Evolutionary conservation across 129 eudicot species (phyloP).

Genomic region (Centella asiatica): DNA sequence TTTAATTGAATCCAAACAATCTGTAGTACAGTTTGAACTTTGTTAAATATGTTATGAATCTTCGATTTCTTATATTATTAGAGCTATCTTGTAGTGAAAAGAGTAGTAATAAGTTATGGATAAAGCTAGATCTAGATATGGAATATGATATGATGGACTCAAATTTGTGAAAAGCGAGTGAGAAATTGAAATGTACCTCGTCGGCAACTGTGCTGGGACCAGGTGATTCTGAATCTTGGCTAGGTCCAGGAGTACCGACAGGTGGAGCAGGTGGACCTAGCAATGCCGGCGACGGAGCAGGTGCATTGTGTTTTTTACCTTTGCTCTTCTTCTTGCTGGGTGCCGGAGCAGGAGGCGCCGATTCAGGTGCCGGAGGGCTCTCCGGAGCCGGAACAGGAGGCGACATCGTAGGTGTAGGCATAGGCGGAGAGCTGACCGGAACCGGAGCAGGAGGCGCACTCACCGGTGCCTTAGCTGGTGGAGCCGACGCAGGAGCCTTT

Average conservation of each 20-base stretch:
- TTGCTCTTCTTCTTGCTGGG: slow-evolving; percentile 53
- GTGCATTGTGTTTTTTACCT: slow-evolving; percentile 40
- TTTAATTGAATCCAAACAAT: too few relatives aligned
- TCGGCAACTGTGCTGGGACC: slow-evolving; percentile 48
- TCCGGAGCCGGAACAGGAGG: slow-evolving; percentile 44
- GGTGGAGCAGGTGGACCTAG: slow-evolving; percentile 56
- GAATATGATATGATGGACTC: not conserved
- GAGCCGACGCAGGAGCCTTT: slow-evolving; percentile 11
- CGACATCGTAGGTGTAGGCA: slow-evolving; percentile 34
- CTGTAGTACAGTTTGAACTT: too few relatives aligned
- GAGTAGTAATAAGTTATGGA: too few relatives aligned
- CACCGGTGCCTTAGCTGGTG: slow-evolving; percentile 27
- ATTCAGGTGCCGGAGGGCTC: slow-evolving; percentile 21
- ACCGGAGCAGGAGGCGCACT: slow-evolving; percentile 41
- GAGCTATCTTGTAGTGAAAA: too few relatives aligned
- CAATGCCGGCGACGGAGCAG: slow-evolving; percentile 35
- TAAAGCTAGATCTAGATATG: slow-evolving; percentile 17
- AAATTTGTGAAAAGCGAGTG: not conserved
- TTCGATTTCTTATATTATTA: too few relatives aligned
- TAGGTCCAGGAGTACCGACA: slow-evolving; percentile 59
- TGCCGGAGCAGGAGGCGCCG: slow-evolving; percentile 32
- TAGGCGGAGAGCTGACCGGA: slow-evolving; percentile 41
- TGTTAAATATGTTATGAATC: too few relatives aligned
- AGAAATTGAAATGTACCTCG: slow-evolving; percentile 22
- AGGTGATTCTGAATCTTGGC: slow-evolving; percentile 34